Conservation (phyloP, 306 rosid species). For the Nissolia schottii region DNA sequence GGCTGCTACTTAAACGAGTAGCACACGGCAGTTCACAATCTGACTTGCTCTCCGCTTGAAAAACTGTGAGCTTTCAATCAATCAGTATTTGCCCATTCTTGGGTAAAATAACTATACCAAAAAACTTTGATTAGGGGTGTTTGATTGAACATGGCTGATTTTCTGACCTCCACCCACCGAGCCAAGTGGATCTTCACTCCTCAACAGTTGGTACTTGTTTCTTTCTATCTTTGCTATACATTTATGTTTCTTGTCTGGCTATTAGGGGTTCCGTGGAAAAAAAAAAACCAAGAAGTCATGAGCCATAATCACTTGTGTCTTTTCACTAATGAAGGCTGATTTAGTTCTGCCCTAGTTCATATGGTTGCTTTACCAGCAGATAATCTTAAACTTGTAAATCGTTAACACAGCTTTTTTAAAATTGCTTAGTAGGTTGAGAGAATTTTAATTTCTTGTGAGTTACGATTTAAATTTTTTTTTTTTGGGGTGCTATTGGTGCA, state of each 20-base stretch:
- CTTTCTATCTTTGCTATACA: slow-evolving; percentile 8
- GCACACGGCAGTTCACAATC: not conserved
- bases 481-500: not conserved
- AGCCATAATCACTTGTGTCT: not conserved
- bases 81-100: not conserved
- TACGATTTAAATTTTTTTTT: not conserved
- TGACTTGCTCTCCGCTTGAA: not conserved
- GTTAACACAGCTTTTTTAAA: not conserved
- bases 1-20: not conserved
- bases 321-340: not conserved
- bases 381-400: not conserved
- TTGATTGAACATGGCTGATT: slow-evolving; percentile 69
- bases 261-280: not conserved
- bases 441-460: not conserved
- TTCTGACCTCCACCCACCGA: slow-evolving; percentile 77
- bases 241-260: not conserved
- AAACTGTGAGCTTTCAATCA: not conserved
- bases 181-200: slow-evolving; percentile 85
- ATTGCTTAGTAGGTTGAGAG: not conserved
- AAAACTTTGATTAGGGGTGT: not conserved
- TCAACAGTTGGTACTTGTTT: slow-evolving; percentile 54
- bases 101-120: not conserved
- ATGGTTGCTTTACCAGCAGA: not conserved
- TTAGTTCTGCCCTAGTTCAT: not conserved
- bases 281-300: not conserved